A percentile compares a stretch with the other conserved stretches of the same genome.
Evolutionary conservation across 148 eudicot genomes (phyloP).

Genomic region (Oxyria digyna): DNA sequence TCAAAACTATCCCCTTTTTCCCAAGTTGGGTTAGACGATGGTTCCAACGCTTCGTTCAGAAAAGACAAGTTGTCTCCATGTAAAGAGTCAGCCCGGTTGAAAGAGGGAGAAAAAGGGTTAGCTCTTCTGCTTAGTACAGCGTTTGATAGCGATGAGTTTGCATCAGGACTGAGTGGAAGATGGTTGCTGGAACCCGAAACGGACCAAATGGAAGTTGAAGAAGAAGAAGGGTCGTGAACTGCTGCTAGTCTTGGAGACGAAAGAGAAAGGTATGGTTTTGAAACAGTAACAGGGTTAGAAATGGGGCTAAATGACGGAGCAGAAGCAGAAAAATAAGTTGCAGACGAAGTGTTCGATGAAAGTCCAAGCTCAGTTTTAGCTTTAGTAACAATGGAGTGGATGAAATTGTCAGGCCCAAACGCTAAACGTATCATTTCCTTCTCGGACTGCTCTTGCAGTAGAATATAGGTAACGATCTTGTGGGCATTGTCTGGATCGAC

Average conservation of each 20-base stretch:
- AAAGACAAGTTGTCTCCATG: neutral
- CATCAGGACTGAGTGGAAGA: neutral
- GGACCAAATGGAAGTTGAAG: conserved; percentile 44
- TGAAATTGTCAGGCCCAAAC: conserved; percentile 33
- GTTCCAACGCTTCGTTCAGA: no score
- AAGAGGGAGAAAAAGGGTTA: conserved; percentile 16
- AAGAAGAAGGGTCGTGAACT: conserved; percentile 9
- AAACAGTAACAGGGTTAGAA: neutral
- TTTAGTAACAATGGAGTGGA: conserved; percentile 29
- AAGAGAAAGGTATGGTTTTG: no score
- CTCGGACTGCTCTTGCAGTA: conserved; percentile 42
- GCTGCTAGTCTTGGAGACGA: no score
- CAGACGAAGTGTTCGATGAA: conserved; percentile 30
- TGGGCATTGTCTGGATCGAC: conserved; percentile 73
- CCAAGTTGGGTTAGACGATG: conserved; percentile 15
- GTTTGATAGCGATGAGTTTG: conserved; percentile 21
- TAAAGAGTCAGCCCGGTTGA: neutral
- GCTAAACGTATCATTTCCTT: conserved; percentile 64
- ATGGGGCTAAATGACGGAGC: conserved; percentile 7
- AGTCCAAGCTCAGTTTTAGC: conserved; percentile 36
- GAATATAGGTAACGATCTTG: conserved; percentile 49
- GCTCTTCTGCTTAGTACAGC: conserved; percentile 18
- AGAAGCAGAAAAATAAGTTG: conserved; percentile 16
- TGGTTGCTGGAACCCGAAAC: conserved; percentile 16
- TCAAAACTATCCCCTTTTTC: conserved; percentile 8